phyloP scores from a whole-genome alignment of 768 basidiomycete genomes.

The Phylloporus scabripes region DNA sequence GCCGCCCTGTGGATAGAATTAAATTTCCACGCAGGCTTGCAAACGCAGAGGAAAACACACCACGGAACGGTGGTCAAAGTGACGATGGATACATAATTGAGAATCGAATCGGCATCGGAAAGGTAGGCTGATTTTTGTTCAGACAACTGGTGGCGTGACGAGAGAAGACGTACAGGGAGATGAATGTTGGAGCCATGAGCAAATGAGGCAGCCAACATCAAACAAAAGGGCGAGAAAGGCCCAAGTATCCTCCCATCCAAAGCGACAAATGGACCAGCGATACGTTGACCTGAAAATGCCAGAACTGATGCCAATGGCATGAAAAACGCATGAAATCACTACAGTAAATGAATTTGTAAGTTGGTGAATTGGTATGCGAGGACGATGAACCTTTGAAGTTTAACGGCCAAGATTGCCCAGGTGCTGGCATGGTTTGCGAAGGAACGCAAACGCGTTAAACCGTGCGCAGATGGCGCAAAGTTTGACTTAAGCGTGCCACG shows the following conservation, averaged over 20 bases:
- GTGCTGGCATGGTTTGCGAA: conserved; percentile 10
- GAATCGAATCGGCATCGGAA: background rate
- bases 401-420: conserved; percentile 12
- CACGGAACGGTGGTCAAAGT: conserved; percentile 8
- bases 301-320: conserved; percentile 7
- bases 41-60: background rate
- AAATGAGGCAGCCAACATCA: conserved; percentile 7
- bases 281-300: conserved; percentile 12
- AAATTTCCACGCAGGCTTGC: background rate
- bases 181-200: conserved; percentile 4
- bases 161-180: conserved; percentile 1
- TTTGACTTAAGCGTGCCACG: background rate
- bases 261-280: conserved; percentile 13
- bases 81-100: conserved; percentile 2
- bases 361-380: background rate
- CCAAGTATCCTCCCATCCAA: conserved; percentile 15
- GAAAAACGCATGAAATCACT: conserved; percentile 10
- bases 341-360: background rate
- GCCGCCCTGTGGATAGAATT: conserved; percentile 4
- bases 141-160: background rate
- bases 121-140: background rate
- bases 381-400: conserved; percentile 11
- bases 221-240: conserved; percentile 13
- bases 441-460: background rate
- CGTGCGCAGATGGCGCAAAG: background rate